Evolutionary conservation across 495 filamentous ascomycete genomes (phyloP).

Genomic region (Penicillium macrosclerotiorum): DNA sequence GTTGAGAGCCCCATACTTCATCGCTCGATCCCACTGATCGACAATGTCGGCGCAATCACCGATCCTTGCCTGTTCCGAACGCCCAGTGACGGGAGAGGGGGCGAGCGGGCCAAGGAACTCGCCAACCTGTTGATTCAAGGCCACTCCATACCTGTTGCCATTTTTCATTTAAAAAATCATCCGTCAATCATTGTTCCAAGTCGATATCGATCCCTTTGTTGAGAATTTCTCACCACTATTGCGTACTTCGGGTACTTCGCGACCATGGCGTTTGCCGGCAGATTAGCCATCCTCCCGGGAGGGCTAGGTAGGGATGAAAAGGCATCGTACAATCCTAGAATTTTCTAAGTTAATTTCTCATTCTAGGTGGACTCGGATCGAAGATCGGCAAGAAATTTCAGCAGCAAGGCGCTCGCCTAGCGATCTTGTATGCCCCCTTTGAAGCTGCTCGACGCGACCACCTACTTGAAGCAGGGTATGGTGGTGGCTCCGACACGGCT

Average conservation of each 20-base stretch:
- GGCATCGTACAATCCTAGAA: slow-evolving; percentile 1
- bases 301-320: slow-evolving; percentile 32
- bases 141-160: too few species aligned
- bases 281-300: slow-evolving; percentile 39
- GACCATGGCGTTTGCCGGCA: slow-evolving; percentile 32
- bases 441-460: slow-evolving; percentile 36
- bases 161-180: too few species aligned
- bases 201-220: neutral
- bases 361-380: slow-evolving; percentile 37
- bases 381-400: slow-evolving; percentile 38
- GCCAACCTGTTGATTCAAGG: too few species aligned
- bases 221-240: neutral
- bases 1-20: neutral
- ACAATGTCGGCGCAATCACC: slow-evolving; percentile 5
- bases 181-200: neutral
- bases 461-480: slow-evolving; percentile 32
- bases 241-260: neutral
- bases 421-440: slow-evolving; percentile 43
- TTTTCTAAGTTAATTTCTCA: slow-evolving; percentile 3
- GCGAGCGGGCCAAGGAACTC: neutral
- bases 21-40: too few species aligned
- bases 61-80: slow-evolving; percentile 13
- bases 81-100: neutral
- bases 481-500: slow-evolving; percentile 7
- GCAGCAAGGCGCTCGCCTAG: slow-evolving; percentile 35